phyloP scores from a whole-genome alignment of 2,329 filamentous ascomycete species.

The Corynespora cassiicola region DNA sequence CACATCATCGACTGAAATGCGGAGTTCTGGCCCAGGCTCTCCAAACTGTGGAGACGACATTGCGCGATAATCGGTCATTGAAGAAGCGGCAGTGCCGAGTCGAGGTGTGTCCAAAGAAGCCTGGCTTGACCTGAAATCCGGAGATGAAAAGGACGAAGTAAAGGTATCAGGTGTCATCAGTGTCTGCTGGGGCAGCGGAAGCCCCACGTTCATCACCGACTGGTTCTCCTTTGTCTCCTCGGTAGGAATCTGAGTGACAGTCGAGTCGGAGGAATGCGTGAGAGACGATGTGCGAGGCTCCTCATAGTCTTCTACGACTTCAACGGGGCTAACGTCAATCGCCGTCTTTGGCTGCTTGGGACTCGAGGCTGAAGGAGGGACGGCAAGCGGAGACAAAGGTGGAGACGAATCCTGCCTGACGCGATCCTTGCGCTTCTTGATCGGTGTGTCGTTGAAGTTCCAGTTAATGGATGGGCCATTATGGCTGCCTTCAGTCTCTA shows the following conservation, averaged over 20 bases:
- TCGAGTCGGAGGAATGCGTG: conserved; percentile 58
- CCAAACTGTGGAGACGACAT: conserved; percentile 76
- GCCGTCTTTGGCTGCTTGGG: conserved; percentile 15
- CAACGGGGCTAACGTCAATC: conserved; percentile 41
- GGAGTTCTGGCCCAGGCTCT: conserved; percentile 74
- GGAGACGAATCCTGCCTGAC: conserved; percentile 19
- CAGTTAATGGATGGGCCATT: conserved; percentile 51
- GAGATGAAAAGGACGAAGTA: conserved; percentile 67
- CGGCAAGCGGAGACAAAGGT: conserved; percentile 32
- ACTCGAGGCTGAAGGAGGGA: conserved; percentile 15
- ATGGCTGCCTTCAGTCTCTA: conserved; percentile 50
- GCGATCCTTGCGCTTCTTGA: conserved; percentile 35
- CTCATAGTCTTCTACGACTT: conserved; percentile 55
- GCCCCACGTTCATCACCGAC: conserved; percentile 43
- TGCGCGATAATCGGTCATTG: conserved; percentile 72
- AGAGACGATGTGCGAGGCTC: conserved; percentile 57
- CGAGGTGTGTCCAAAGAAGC: conserved; percentile 73
- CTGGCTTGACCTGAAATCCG: conserved; percentile 66
- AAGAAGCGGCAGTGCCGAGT: conserved; percentile 78
- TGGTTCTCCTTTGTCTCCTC: conserved; percentile 44
- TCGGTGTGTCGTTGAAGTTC: conserved; percentile 49
- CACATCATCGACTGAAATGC: conserved; percentile 75
- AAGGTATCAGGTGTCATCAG: conserved; percentile 71
- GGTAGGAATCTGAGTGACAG: conserved; percentile 44
- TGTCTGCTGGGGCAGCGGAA: conserved; percentile 52